Base-by-base conservation (phyloP, 1,139 yeast genomes). In the Taphrina flavorubra region DNA sequence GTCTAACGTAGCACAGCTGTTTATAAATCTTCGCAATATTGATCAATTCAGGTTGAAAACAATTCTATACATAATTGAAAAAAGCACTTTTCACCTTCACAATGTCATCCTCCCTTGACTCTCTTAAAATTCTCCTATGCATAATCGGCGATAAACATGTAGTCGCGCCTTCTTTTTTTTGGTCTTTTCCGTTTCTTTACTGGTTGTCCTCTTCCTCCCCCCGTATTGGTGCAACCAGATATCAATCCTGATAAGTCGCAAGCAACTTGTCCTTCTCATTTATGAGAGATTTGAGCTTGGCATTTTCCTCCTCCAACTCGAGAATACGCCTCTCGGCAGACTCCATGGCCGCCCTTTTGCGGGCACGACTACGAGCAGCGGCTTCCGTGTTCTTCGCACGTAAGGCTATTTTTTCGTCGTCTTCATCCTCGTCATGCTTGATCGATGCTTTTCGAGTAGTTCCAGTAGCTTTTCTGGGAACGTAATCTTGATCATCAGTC, bases 341-440 rank as follows among this genome's bases (percentile, higher is more conserved):
- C 10, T 31, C 55, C 49, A 63, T 44, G 53, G 44, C 51, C 7
- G 49, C 68, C 86, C 89, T 87, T 81, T 92, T 91, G 79, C 97
- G 87, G 53, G 97, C 97, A 75, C 98, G 85, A 57, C 97, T 91
- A 77, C 97, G 85, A 79, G 98, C 87, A 16, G 98, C 98, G 71
- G 98, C 97, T 78, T 92, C 97, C 34, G 98, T 92, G 83, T 92
- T 92, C 78, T 92, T 87, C 53, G 97, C 97, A 76, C 99, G 87
- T 76, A 90, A 77, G 66, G 91, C 85, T 70, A 84, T 85, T 31
- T 88, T 86, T 79, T 92, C 97, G 67, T 78, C 78, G 47, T 83
- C 81, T 49, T 82, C 81, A 4, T 25, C 31, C 49, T 84, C 84
- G 68, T 44, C 46, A 34, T 59, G 44, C 11, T 11, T 44, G 8